Evolutionary conservation across 257 asterid genomes (phyloP), one percentile per base, ranked within the genome.

Genomic region (Cynanchum wilfordii): DNA sequence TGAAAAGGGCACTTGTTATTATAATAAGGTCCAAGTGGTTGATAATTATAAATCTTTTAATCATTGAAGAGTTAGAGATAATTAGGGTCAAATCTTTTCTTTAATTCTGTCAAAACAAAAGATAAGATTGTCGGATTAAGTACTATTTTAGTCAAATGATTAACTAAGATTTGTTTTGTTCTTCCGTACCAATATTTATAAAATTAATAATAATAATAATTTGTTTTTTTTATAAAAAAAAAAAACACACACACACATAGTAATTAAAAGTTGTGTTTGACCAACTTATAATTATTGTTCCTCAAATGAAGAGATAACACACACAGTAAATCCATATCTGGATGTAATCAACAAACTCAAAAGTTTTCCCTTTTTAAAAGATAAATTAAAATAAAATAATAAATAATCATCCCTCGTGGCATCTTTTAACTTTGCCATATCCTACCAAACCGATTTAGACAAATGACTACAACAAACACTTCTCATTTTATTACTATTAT

Each of bases 81-180:
- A 22, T 42, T 42, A 33, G 27, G 25, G 33, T 33, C 20, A 27
- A 68, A 47, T 54, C 42, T 12, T 24, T 24, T 45, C 49, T 27
- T 13, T 27, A 17, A 10, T 38, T 54, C n/a, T 19, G 33, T 52
- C 13, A 29, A 52, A 30, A 40, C 7, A 5, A 20, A 54, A 54
- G 27, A 20, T 54, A 20, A 69, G 50, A 10, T 19, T 16, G 45
- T 51, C 15, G 15, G 65, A 19, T 51, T 70, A 36, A 70, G 38
- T 33, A 33, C 38, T 36, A 44, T 54, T 51, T 51, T 36, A 52
- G 66, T 54, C 74, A 70, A 54, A 54, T 52, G 65, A 54, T 70
- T 54, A 25, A 33, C 38, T 33, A 9, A 38, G 58, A 15, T 51
- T 50, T 50, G 60, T 54, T 51, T 50, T 50, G 60, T 54, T 50